Conservation (phyloP, 371 early-diverging fungal genomes). For the Actinomortierella ambigua region DNA sequence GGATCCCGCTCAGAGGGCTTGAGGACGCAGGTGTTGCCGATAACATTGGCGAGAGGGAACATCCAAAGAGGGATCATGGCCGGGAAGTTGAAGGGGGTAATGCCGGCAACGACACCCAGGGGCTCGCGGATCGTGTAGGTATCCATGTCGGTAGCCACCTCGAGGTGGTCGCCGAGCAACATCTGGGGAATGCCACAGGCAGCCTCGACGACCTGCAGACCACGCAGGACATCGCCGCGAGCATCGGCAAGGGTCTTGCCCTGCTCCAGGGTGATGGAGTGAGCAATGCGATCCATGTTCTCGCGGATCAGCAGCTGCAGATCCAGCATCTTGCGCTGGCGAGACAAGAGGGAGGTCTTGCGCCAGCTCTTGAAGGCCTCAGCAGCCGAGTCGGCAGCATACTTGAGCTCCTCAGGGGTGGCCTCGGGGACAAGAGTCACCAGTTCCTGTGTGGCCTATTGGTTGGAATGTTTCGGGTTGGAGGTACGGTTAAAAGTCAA, state of each 20-base stretch:
- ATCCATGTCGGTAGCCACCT: conserved; percentile 94
- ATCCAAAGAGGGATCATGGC: conserved; percentile 97
- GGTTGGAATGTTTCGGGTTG: not conserved
- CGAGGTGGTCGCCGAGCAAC: conserved; percentile 85
- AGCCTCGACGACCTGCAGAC: conserved; percentile 92
- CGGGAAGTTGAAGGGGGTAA: conserved; percentile 97
- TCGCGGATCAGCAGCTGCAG: conserved; percentile 86
- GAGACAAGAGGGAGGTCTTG: conserved; percentile 81
- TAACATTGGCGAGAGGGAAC: conserved; percentile 93
- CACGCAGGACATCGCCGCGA: conserved; percentile 89
- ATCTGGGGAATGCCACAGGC: conserved; percentile 81
- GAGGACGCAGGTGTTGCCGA: conserved; percentile 88
- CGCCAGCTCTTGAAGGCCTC: conserved; percentile 90
- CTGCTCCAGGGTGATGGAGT: conserved; percentile 89
- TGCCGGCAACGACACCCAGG: conserved; percentile 94
- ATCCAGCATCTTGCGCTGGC: conserved; percentile 93
- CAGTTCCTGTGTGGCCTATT: conserved; percentile 91
- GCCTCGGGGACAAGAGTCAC: conserved; percentile 90
- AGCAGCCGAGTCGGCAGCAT: conserved; percentile 78
- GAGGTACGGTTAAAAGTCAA: not conserved
- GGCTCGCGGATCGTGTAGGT: conserved; percentile 95
- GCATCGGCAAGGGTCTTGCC: conserved; percentile 97
- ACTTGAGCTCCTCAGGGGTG: conserved; percentile 83
- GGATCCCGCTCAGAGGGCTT: conserved; percentile 98
- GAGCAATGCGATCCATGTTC: conserved; percentile 85